Conservation (phyloP, 202 grass and related monocot genomes). For the Schoenoplectus tabernaemontani region DNA sequence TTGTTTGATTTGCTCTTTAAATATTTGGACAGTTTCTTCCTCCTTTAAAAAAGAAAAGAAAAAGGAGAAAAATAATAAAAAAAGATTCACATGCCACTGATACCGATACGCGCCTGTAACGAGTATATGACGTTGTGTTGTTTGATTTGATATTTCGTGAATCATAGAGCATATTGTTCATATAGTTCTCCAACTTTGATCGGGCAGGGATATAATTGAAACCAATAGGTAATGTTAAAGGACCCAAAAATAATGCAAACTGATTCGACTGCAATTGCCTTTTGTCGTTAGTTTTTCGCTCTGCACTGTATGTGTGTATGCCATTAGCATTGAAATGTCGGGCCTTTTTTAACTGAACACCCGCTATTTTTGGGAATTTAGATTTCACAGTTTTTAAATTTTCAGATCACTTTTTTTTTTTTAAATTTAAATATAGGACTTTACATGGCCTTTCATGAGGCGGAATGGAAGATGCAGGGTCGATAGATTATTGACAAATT, state of each 20-base stretch:
- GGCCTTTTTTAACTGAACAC: not conserved
- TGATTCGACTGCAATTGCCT: not conserved
- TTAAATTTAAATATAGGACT: no score
- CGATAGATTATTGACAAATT: no score
- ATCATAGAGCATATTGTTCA: not conserved
- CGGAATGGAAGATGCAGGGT: no score
- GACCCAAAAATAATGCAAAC: slow-evolving; percentile 1
- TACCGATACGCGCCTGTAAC: not conserved
- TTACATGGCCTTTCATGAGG: no score
- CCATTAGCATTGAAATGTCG: not conserved
- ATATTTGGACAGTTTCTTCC: not conserved
- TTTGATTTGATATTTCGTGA: slow-evolving; percentile 13
- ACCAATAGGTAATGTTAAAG: not conserved
- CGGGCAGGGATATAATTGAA: not conserved
- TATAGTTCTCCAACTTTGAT: slow-evolving; percentile 2
- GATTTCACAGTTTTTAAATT: not conserved
- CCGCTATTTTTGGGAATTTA: not conserved
- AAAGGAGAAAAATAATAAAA: not conserved
- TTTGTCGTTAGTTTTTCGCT: not conserved
- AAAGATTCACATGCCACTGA: slow-evolving; percentile 13
- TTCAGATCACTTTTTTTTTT: no score
- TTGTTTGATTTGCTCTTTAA: not conserved
- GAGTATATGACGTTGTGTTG: slow-evolving; percentile 10
- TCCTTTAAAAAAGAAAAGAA: not conserved
- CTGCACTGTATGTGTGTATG: not conserved